Base-by-base conservation (phyloP, 768 basidiomycete genomes). In the Auricularia heimuer region DNA sequence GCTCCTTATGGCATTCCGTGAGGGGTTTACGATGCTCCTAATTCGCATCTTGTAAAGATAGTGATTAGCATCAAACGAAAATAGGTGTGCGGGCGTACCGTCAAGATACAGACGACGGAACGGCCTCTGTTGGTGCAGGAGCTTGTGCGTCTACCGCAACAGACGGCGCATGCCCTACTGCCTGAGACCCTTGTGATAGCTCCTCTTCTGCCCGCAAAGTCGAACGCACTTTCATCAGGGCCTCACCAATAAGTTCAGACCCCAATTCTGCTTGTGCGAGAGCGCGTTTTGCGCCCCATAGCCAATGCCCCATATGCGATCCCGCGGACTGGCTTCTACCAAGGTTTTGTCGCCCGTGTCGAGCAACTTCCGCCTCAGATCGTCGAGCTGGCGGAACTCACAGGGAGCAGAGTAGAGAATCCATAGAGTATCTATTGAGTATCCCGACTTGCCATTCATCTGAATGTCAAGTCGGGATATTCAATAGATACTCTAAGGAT, bases 241-340 rank as follows among this genome's bases (percentile, higher is more conserved):
- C 79, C 65, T 76, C 76, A 12, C 83, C 12, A 83, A 74, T 71
- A 86, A 67, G 75, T 87, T 87, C 68, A 79, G 63, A 4, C 85
- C 85, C 85, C 85, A 86, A n/a, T 73, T 71, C 66, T 71, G 70
- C 66, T 70, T 72, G 61, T 69, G 74, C 44, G 69, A 69, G 65
- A 79, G 63, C 51, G 85, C 85, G 64, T 79, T 79, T 70, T 77
- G 77, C 73, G 77, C 81, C 2, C 78, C 79, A 68, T 77, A 83
- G 29, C 85, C 84, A 64, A 87, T 80, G 0, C 84, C 85, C 85
- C 85, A 88, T n/a, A 86, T 82, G 66, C 78, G 71, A 70, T 87
- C 85, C 21, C 76, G 68, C 18, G 84, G 85, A 70, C 83, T 85
- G 29, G 87, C 88, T 81, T 92, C 90, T 3, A 91, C 73, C 39